Conservation (phyloP, 352 stramenopile species). For the Phytophthora macrochlamydospora region DNA sequence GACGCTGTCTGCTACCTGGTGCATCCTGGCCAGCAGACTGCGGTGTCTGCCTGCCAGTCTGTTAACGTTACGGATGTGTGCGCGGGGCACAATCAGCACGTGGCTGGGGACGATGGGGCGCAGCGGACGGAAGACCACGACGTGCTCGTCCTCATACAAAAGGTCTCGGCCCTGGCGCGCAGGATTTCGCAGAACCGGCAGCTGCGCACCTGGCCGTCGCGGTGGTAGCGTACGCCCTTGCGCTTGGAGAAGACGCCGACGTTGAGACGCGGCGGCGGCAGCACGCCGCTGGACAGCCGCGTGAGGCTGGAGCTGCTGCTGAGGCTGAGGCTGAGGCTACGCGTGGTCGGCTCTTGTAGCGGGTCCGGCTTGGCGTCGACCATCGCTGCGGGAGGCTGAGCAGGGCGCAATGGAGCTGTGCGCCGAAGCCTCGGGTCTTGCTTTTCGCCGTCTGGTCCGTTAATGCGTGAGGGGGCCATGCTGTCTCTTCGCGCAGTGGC, state of each 20-base stretch:
- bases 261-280: constrained; percentile 33
- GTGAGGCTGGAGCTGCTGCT: constrained; percentile 22
- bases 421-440: background rate
- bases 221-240: constrained; percentile 77
- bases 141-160: constrained; percentile 81
- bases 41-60: constrained; percentile 54
- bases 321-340: constrained; percentile 7
- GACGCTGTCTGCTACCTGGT: constrained; percentile 54
- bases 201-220: constrained; percentile 58
- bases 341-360: constrained; percentile 7
- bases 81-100: constrained; percentile 80
- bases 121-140: constrained; percentile 82
- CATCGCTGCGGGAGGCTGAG: constrained; percentile 7
- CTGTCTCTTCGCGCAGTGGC: background rate
- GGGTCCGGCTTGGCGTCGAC: constrained; percentile 14
- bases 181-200: constrained; percentile 89
- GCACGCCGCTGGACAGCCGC: constrained; percentile 22
- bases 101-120: constrained; percentile 70
- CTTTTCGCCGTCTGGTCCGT: background rate
- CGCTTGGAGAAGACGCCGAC: constrained; percentile 56
- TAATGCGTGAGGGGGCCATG: constrained; percentile 1
- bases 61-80: constrained; percentile 84
- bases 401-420: background rate
- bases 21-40: constrained; percentile 66
- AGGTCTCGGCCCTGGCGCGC: constrained; percentile 51